Conservation (phyloP, 129 eudicot genomes). For the Lactuca saligna region DNA sequence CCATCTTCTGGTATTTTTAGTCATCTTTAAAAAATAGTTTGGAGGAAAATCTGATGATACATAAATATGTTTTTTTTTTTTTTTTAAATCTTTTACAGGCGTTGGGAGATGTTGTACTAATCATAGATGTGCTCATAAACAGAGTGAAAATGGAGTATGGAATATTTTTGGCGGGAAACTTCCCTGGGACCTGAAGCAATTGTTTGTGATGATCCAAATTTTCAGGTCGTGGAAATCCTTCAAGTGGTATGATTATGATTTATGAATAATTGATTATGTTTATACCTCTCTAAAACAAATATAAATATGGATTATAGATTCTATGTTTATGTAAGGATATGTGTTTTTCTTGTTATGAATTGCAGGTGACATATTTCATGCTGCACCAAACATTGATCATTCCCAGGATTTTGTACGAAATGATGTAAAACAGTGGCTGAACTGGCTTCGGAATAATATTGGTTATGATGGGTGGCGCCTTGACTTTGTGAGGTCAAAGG, state of each 20-base stretch:
- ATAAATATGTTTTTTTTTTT: slow-evolving; percentile 18
- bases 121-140: slow-evolving; percentile 70
- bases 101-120: slow-evolving; percentile 69
- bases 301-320: slow-evolving; percentile 1
- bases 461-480: slow-evolving; percentile 85
- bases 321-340: too few relatives aligned
- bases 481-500: slow-evolving; percentile 68
- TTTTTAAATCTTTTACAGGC: slow-evolving; percentile 39
- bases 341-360: slow-evolving; percentile 18
- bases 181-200: slow-evolving; percentile 69
- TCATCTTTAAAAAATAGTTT: too few relatives aligned
- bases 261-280: slow-evolving; percentile 1
- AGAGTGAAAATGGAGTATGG: slow-evolving; percentile 64
- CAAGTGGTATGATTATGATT: slow-evolving; percentile 48
- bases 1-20: slow-evolving; percentile 51
- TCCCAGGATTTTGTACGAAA: slow-evolving; percentile 64
- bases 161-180: slow-evolving; percentile 73
- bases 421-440: slow-evolving; percentile 60
- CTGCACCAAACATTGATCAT: slow-evolving; percentile 79
- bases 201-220: slow-evolving; percentile 77
- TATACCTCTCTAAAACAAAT: slow-evolving; percentile 14
- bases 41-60: background rate
- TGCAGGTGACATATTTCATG: slow-evolving; percentile 72
- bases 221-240: slow-evolving; percentile 65
- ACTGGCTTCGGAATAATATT: slow-evolving; percentile 58